Evolutionary conservation across 2,329 filamentous ascomycete genomes (phyloP), one percentile per base, ranked within the genome.

Genomic region (Bertia moriformis): DNA sequence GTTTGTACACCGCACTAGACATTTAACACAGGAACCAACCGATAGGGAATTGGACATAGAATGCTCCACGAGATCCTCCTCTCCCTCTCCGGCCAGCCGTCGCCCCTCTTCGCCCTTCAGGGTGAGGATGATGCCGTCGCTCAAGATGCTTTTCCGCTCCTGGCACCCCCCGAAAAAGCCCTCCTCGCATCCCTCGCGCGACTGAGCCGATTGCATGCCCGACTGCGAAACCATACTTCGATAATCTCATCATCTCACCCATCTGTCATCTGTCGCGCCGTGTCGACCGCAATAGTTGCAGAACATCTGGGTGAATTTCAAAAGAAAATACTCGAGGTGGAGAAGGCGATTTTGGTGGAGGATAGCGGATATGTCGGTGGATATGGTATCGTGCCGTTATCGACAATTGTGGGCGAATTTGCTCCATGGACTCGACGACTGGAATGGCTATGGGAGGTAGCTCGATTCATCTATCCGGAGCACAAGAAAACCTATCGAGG

Each of bases 51-150:
- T 29, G 10, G 10, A 29, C 10, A 29, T 7, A 35, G 32, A 17
- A 84, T 84, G 79, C 73, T 84, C 50, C 79, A 84, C 66, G 79
- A 84, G 62, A 74, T 84, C 55, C 71, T 84, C 54, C 71, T 84
- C 57, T 77, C 77, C 50, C 69, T 84, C 54, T 80, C 78, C 46
- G 79, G 79, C 45, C 75, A 83, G 53, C 71, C 75, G 40, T 83
- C 78, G 40, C 69, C 76, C 45, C 66, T 83, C 49, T 74, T 82
- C 61, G 63, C 66, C 50, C 41, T 49, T 20, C 32, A 45, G 19
- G 44, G 42, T 40, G 43, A 49, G n/a, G 46, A 60, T 7, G 15
- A 10, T 17, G 15, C 15, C 10, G 15, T 17, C 10, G 12, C 10
- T 35, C 12, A 35, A 35, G 15, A 35, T 35, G 32, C 10, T 17